phyloP scores from a whole-genome alignment of 768 basidiomycete genomes.

The Leccinum broughii region DNA sequence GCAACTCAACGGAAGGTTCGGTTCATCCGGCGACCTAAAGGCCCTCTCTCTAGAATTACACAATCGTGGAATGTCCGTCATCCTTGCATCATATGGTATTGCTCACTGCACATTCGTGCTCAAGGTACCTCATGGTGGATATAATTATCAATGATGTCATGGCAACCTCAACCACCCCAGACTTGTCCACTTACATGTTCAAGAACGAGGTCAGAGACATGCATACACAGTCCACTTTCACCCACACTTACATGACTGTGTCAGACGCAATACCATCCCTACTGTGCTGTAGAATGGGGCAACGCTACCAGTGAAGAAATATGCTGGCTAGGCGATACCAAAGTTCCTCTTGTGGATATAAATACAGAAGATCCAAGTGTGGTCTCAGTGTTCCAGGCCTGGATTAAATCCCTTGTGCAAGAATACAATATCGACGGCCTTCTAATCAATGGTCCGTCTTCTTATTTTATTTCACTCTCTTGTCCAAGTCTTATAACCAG shows the following conservation, averaged over 20 bases:
- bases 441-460: constrained; percentile 65
- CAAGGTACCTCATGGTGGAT: constrained; percentile 73
- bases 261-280: constrained; percentile 72
- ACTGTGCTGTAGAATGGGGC: constrained; percentile 70
- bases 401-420: constrained; percentile 68
- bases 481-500: constrained; percentile 35
- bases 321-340: constrained; percentile 83
- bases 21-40: constrained; percentile 71
- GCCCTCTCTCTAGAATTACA: constrained; percentile 67
- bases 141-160: constrained; percentile 87
- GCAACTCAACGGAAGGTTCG: constrained; percentile 68
- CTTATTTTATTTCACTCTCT: not conserved
- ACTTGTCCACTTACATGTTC: constrained; percentile 68
- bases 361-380: constrained; percentile 73
- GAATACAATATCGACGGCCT: constrained; percentile 84
- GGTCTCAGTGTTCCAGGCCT: constrained; percentile 58
- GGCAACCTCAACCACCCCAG: constrained; percentile 59
- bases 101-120: not conserved
- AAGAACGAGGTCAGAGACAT: constrained; percentile 50
- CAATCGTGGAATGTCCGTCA: constrained; percentile 62
- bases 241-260: constrained; percentile 6
- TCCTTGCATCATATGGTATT: not conserved
- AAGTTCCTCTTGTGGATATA: constrained; percentile 74
- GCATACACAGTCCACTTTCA: not conserved
- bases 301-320: constrained; percentile 70